Conservation (phyloP, 768 basidiomycete genomes). For the Mycena pura region DNA sequence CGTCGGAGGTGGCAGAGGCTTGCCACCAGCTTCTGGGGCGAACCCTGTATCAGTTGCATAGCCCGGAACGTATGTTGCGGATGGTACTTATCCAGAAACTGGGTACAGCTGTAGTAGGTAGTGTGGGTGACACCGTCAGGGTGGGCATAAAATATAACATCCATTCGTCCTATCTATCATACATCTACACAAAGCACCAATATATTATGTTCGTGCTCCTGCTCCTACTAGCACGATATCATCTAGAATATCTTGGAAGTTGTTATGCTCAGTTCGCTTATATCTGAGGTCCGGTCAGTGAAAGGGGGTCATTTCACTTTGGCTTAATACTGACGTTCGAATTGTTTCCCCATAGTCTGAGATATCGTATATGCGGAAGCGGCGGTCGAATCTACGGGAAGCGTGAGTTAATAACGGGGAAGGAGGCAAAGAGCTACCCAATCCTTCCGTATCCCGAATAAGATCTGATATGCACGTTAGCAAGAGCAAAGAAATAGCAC, state of each 20-base stretch:
- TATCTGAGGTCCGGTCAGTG: conserved; percentile 34
- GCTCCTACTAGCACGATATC: conserved; percentile 67
- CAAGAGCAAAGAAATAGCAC: not conserved
- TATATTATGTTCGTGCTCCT: conserved; percentile 41
- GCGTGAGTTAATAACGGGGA: conserved; percentile 12
- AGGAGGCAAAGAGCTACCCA: conserved; percentile 54
- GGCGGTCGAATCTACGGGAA: conserved; percentile 76
- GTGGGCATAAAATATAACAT: conserved; percentile 3
- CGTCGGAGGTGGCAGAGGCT: conserved; percentile 33
- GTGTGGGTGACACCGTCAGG: too few relatives aligned
- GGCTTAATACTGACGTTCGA: conserved; percentile 52
- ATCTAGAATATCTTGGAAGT: conserved; percentile 57
- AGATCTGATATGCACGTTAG: conserved; percentile 52
- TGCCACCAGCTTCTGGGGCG: conserved; percentile 7
- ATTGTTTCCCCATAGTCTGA: conserved; percentile 93
- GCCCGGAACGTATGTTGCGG: too few relatives aligned
- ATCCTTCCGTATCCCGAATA: conserved; percentile 84
- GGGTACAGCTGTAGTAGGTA: too few relatives aligned
- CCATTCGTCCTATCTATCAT: conserved; percentile 5
- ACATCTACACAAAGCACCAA: conserved; percentile 11
- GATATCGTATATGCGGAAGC: conserved; percentile 89
- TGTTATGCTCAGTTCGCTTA: conserved; percentile 78
- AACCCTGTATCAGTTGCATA: conserved; percentile 17
- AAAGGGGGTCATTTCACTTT: too few relatives aligned
- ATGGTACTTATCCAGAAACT: too few relatives aligned